These are phyloP conservation scores for Arachis monticola DNA, from an alignment of 331 rosid genomes.

Conservation along the genomic window DNA sequence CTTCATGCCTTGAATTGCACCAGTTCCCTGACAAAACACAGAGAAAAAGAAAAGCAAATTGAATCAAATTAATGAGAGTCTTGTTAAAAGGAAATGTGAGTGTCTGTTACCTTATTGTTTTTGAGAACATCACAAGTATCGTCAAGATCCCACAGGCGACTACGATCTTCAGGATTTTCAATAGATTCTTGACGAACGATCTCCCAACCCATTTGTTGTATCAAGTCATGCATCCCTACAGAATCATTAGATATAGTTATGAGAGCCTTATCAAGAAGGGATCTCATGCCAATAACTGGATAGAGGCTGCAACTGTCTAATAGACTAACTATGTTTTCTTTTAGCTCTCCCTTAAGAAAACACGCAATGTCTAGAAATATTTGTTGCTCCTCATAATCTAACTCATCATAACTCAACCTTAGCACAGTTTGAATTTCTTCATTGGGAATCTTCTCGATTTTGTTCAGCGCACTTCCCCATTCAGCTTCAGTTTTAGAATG, in stretches of 20 bases:
- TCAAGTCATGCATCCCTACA: not conserved
- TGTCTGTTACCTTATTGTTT: conserved; percentile 15
- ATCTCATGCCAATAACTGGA: not conserved
- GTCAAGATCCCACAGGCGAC: not conserved
- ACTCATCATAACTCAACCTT: conserved; percentile 26
- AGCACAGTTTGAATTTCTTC: not conserved
- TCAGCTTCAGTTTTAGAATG: not conserved
- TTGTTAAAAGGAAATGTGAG: too few relatives aligned
- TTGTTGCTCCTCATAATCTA: not conserved
- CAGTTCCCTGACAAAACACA: not conserved
- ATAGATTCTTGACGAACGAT: not conserved
- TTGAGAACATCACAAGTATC: not conserved
- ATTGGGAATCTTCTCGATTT: not conserved
- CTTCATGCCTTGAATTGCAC: not conserved
- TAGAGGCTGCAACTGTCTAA: not conserved
- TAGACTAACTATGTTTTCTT: not conserved
- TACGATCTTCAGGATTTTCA: not conserved
- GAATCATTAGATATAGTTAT: not conserved
- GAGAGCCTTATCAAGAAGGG: conserved; percentile 22
- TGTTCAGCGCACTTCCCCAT: not conserved
- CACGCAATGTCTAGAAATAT: conserved; percentile 40
- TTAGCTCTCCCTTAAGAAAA: not conserved
- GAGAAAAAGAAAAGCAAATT: not conserved
- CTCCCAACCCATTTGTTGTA: conserved; percentile 10
- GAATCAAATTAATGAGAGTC: too few relatives aligned